A percentile compares a stretch with the other conserved stretches of the same genome.
These are phyloP conservation scores for Rostrohypoxylon terebratum DNA, from an alignment of 495 filamentous ascomycete genomes.

Conservation along the genomic window DNA sequence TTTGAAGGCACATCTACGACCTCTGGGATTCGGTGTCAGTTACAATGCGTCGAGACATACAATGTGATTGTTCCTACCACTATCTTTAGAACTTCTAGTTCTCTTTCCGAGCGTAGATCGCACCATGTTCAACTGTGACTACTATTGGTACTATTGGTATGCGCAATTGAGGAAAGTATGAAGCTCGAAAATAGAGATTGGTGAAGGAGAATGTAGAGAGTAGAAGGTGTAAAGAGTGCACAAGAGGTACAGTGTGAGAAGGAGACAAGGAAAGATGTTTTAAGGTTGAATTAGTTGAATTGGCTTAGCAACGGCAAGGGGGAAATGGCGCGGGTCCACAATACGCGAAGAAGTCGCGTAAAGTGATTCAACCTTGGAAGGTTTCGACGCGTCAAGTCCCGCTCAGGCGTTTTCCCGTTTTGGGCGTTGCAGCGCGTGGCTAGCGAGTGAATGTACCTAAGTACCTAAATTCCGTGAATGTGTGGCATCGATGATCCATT, in stretches of 20 bases:
- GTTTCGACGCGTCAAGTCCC: slow-evolving; percentile 25
- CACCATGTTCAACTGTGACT: slow-evolving; percentile 64
- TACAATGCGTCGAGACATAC: slow-evolving; percentile 43
- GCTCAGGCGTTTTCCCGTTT: too few relatives aligned
- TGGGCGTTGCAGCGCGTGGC: not conserved
- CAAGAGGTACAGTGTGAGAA: slow-evolving; percentile 4
- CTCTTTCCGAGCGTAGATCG: slow-evolving; percentile 79
- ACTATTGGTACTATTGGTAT: slow-evolving; percentile 34
- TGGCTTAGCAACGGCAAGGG: slow-evolving; percentile 38
- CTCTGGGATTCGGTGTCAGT: slow-evolving; percentile 53
- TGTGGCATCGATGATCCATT: too few relatives aligned
- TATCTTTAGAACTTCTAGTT: slow-evolving; percentile 64
- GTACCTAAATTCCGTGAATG: too few relatives aligned
- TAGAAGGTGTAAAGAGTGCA: slow-evolving; percentile 7
- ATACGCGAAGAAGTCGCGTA: slow-evolving; percentile 46
- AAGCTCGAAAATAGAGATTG: slow-evolving; percentile 11
- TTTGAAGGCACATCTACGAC: slow-evolving; percentile 59
- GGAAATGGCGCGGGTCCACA: slow-evolving; percentile 46
- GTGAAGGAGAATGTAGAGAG: slow-evolving; percentile 1
- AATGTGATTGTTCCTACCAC: slow-evolving; percentile 64
- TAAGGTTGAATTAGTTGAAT: slow-evolving; percentile 38
- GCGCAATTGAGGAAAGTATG: slow-evolving; percentile 7
- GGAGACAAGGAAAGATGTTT: slow-evolving; percentile 17
- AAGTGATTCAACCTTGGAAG: too few relatives aligned
- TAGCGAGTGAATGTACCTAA: slow-evolving; percentile 8